Base-by-base conservation (phyloP, 768 basidiomycete genomes). In the Russula griseocarnosa region DNA sequence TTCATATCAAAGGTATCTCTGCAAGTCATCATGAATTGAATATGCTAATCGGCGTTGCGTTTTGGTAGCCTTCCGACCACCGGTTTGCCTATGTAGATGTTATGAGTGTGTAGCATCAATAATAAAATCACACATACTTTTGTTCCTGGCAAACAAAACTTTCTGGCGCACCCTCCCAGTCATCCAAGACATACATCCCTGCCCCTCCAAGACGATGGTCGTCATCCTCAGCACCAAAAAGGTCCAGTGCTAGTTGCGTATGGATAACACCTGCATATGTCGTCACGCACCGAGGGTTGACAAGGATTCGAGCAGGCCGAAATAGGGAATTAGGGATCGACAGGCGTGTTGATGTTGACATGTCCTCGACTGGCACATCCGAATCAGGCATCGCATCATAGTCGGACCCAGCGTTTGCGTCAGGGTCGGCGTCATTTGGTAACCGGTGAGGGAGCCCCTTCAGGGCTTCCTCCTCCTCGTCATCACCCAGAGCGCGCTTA, bases 111-210 rank as follows among this genome's bases (percentile, higher is more conserved):
- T 7, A 55, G 40, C 51, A 53, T 32, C 24, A 38, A 36, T 14
- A 13, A 34, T 54, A 49, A 11, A 16, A 7, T n/a, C 1, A 6
- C 3, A 66, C 83, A 54, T 60, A 90, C 90, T 82, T 82, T 74
- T 93, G 92, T 74, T 99, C 97, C 76, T 98, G 97, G 71, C 97
- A 99, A 7, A 98, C 95, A 75, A 97, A 99, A 67, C 90, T 93
- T 73, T 98, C 95, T 0, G 97, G 97, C 6, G 97, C 93, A 30
- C 92, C 91, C 60, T 93, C 89, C 95, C 95, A 98, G 72, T 97
- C 93, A 52, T 94, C 92, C 58, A 98, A 74, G 0, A 91, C 82
- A 75, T 98, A 96, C 74, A 89, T 93, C 52, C 81, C 82, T 30
- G 79, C 72, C 7, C 72, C 78, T 20, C 74, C 77, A 47, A 76